Conservation (phyloP, 2,329 filamentous ascomycete genomes). For the Rhynchosporium agropyri region DNA sequence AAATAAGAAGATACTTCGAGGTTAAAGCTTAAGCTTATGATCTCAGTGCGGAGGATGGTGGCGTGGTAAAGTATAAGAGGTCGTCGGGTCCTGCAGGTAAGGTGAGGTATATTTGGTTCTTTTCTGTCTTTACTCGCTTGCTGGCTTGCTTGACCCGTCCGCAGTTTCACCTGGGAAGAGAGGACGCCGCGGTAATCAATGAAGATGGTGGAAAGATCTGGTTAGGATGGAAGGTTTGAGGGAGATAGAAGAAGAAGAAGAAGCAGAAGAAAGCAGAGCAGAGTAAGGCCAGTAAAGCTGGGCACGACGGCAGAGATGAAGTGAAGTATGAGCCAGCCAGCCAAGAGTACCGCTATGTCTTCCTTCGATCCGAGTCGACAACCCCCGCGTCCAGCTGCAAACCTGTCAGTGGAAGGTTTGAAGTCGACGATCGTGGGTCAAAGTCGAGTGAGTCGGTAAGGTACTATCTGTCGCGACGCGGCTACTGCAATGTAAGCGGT, state of each 20-base stretch:
- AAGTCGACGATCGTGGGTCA: constrained; percentile 14
- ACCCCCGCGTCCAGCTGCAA: neutral
- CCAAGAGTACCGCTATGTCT: constrained; percentile 14
- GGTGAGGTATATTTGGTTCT: neutral
- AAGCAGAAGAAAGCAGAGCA: neutral
- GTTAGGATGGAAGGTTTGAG: neutral
- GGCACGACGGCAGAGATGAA: constrained; percentile 4
- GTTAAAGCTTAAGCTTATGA: constrained; percentile 3
- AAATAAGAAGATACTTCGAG: neutral
- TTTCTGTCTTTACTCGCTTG: constrained; percentile 3
- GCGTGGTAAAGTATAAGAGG: constrained; percentile 14
- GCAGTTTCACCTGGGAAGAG: neutral
- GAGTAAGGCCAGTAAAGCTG: neutral
- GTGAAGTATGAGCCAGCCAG: neutral
- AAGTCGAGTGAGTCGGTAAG: neutral
- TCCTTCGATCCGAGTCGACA: neutral
- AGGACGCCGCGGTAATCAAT: too few relatives aligned
- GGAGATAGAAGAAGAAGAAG: neutral
- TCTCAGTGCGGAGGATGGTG: neutral
- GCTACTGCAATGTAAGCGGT: constrained; percentile 5
- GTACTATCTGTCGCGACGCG: constrained; percentile 6
- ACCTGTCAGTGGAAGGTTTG: constrained; percentile 5
- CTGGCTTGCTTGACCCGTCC: constrained; percentile 5
- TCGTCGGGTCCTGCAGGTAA: neutral
- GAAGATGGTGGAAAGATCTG: too few relatives aligned